Evolutionary conservation across 805 yeast species (phyloP), one percentile per base, ranked within the genome.

Genomic region (Barnettozyma pratensis): DNA sequence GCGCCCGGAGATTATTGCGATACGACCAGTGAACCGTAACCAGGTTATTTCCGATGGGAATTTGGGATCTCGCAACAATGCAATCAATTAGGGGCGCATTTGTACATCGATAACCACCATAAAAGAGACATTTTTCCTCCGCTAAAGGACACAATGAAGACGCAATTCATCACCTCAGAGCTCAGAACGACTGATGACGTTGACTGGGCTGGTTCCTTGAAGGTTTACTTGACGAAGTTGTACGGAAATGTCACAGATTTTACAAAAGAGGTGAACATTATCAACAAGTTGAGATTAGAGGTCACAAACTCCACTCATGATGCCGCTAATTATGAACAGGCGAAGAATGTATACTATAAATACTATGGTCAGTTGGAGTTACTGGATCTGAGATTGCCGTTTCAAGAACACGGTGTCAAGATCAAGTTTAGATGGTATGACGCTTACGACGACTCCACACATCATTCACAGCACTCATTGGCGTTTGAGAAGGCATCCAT

Each of bases 401-500:
- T 82, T 49, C 73, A 72, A 45, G 69, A 75, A n/a, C 65, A 70
- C 4, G 77, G 74, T n/a, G 74, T 83, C 50, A 72, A 74, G 49
- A 62, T 85, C 9, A 74, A 76, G 47, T 92, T 91, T 63, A 74
- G 80, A 0, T 92, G 98, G 98, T 68, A 69, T 54, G 96, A 91
- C 61, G 84, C 94, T 5, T 87, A 82, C 59, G 69, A 72, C 45
- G 68, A 69, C 7, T 55, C 70, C 1, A 66, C 71, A 1, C 67
- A 73, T 11, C 76, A 76, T 51, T 72, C 85, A n/a, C 97, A 91
- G 62, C 78, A 77, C 58, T 84, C 96, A 0, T 59, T 87, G 40
- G 89, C 96, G 0, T 90, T 87, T 61, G 99, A 92, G 60, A 92
- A 92, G 67, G 96, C 97, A 0, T 79, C 86, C 28, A 70, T 85